Evolutionary conservation across 768 basidiomycete species (phyloP), one percentile per base, ranked within the genome.

Genomic region (Suillus subluteus): DNA sequence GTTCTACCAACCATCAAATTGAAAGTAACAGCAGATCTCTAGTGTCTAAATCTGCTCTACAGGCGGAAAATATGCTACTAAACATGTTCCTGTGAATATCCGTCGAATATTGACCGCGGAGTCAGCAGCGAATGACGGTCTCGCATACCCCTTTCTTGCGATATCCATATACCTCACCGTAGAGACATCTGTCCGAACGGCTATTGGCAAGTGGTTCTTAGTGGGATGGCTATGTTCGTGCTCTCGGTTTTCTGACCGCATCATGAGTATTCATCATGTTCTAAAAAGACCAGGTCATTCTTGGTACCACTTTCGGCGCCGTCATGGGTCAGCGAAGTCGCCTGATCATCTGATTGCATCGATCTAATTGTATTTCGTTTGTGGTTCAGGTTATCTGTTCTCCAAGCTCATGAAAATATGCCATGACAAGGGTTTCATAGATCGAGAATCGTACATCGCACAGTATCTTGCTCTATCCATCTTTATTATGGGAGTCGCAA

Each of bases 91-190:
- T 4, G 68, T 79, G 8, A 90, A 94, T 63, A 82, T 99, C 30
- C 88, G 96, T 35, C 90, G 88, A 30, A 83, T 98, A 52, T 81
- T 98, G 9, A 86, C 92, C 0, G 94, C 94, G 0, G 96, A 99
- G 78, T 93, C 92, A 4, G 97, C 96, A 0, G 90, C 94, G 6
- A 99, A 99, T 77, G 97, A 99, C 70, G 97, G 97, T 2, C 84
- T 98, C 13, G 95, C 96, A 3, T 98, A 96, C 76, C 96, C 96
- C 0, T 98, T 98, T 76, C 82, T 98, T 64, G 86, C 87, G 35
- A 83, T 99, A 62, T 87, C 96, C 3, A 83, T 98, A 15, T 98
- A 96, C 75, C 82, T 99, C 55, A 90, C 89, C 13, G 70, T 95
- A 6, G 94, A 97, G 68, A 73, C 83, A 0, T 84, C 88, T 3